Base-by-base conservation (phyloP, 306 rosid genomes). In the Quercus variabilis region DNA sequence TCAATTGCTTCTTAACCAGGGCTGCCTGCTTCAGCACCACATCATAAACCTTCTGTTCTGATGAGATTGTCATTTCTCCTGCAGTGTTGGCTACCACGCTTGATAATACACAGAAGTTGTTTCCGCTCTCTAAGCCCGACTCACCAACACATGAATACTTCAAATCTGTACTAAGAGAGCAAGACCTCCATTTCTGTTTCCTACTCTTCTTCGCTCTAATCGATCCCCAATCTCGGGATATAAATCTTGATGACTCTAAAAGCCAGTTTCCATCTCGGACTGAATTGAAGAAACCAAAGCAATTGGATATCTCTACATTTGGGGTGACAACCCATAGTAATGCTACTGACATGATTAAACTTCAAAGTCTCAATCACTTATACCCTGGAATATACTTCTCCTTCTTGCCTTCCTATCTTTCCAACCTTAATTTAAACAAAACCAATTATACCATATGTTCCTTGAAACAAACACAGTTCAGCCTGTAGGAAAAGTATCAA, bases 11-110 rank as follows among this genome's bases (percentile, higher is more conserved):
- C 86, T 88, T 85, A 75, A 90, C 91, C 79, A 90, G 58, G 64
- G 94, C 90, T 8, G 94, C 94, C 84, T 90, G 94, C 86, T 88
- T 90, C 72, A 88, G 65, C 84, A 90, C 94, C 38, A 90, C 94
- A 72, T 88, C 84, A 72, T 90, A 90, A 52, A 90, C 94, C 85
- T 80, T 90, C 90, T 88, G 87, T 80, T 90, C 94, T 0, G 94
- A 82, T 2, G 94, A 87, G 64, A 80, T 70, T 18, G 84, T 83
- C 58, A 81, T 78, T 80, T 89, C 93, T 71, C 88, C 96, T 0
- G 84, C 67, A 1, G 96, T 90, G 67, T 86, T 90, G 5, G 88
- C 97, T 1, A 86, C 90, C 87, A 92, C 84, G 80, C 89, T 89
- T 2, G 91, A 84, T 33, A 79, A 26, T 23, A 89, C 31, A 35